These are phyloP conservation scores for Hortaea werneckii DNA, from an alignment of 2,329 filamentous ascomycete genomes.

Conservation along the genomic window DNA sequence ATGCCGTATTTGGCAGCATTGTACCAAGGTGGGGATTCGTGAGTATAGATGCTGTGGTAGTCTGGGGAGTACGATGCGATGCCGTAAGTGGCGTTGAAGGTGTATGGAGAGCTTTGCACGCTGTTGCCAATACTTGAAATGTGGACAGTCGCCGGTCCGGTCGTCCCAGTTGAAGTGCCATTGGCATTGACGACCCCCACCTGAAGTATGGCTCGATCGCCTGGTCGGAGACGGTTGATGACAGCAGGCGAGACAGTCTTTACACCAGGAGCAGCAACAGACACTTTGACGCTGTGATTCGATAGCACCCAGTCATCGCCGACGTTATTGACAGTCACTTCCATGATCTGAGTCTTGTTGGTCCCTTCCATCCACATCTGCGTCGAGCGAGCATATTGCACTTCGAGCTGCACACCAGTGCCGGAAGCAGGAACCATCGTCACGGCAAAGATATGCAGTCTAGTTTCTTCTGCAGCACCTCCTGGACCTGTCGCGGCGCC, in stretches of 20 bases:
- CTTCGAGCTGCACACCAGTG: constrained; percentile 19
- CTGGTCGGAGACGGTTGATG: constrained; percentile 31
- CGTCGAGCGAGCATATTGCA: constrained; percentile 33
- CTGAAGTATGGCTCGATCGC: constrained; percentile 30
- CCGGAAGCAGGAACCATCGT: constrained; percentile 24
- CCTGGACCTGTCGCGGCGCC: constrained; percentile 25
- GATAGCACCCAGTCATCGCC: constrained; percentile 26
- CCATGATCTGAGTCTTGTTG: constrained; percentile 30
- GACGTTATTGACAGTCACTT: constrained; percentile 29
- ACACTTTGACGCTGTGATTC: constrained; percentile 26
- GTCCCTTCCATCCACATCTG: constrained; percentile 31
- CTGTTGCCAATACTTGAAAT: constrained; percentile 15
- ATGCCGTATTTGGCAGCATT: constrained; percentile 48
- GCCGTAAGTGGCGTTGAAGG: constrained; percentile 28
- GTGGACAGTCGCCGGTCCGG: constrained; percentile 22
- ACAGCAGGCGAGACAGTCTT: constrained; percentile 25
- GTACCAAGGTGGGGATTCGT: constrained; percentile 45
- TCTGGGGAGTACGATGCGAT: constrained; percentile 25
- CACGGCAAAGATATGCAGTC: constrained; percentile 31
- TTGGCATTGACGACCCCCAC: constrained; percentile 28
- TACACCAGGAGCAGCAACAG: constrained; percentile 24
- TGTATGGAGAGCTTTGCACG: constrained; percentile 16
- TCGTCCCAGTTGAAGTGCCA: constrained; percentile 20
- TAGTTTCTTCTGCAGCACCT: constrained; percentile 18
- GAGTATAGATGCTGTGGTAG: constrained; percentile 30